Conservation (phyloP, 768 basidiomycete species). For the Calvatia gigantea region DNA sequence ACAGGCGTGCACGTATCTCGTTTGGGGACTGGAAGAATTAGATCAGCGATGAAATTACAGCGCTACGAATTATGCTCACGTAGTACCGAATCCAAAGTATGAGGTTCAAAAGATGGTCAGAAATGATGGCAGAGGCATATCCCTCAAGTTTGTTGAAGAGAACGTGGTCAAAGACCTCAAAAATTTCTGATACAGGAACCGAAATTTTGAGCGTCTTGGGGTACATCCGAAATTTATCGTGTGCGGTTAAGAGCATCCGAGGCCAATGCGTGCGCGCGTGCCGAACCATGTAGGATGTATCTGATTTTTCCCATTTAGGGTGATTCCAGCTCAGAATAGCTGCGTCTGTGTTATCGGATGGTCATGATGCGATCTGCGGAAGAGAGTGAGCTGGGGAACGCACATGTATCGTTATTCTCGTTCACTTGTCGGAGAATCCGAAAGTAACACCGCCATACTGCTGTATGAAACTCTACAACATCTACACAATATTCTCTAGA, state of each 20-base stretch:
- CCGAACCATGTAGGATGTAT: not conserved
- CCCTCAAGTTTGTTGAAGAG: not conserved
- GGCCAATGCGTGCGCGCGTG: not conserved
- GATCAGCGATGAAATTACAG: not conserved
- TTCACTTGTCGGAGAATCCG: not conserved
- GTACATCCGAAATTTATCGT: not conserved
- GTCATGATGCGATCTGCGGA: too few species aligned
- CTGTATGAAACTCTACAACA: not conserved
- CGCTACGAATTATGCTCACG: not conserved
- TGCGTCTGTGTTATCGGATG: not conserved
- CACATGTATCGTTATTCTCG: not conserved
- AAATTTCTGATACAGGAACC: not conserved
- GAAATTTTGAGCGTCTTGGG: not conserved
- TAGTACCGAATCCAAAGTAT: not conserved
- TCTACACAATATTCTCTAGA: slow-evolving; percentile 11
- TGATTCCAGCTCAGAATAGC: not conserved
- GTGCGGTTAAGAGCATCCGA: not conserved
- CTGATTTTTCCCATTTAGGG: not conserved
- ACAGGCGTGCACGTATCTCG: not conserved
- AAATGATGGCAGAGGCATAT: not conserved
- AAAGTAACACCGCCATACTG: not conserved
- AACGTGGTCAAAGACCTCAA: not conserved
- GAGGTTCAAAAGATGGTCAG: not conserved
- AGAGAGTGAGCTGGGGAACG: too few species aligned
- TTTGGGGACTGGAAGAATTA: not conserved